phyloP scores from a whole-genome alignment of 2,329 filamentous ascomycete genomes.

The Neofusicoccum laricinum region DNA sequence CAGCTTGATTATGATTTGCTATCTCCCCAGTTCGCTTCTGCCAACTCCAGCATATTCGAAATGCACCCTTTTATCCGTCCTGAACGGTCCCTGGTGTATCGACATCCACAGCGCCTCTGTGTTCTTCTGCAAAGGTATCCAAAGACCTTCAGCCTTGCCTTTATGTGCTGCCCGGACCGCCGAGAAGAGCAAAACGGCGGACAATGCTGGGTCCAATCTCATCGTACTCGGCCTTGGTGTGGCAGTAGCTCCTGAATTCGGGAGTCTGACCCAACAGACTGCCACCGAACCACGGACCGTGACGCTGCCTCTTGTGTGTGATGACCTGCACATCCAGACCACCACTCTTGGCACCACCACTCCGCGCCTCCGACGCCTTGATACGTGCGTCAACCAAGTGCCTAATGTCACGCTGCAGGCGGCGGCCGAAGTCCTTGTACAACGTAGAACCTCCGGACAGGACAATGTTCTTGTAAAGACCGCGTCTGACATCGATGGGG shows the following conservation, averaged over 20 bases:
- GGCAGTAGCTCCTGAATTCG: conserved; percentile 98
- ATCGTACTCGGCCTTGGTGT: conserved; percentile 56
- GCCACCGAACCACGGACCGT: conserved; percentile 98
- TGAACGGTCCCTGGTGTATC: conserved; percentile 2
- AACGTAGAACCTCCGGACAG: conserved; percentile 94
- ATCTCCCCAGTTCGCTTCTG: not conserved
- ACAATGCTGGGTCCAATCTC: conserved; percentile 79
- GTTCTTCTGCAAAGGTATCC: not conserved
- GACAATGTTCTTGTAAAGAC: conserved; percentile 99
- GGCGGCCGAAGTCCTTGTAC: conserved; percentile 96
- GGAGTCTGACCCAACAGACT: conserved; percentile 95
- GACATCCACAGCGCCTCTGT: not conserved
- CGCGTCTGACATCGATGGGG: conserved; percentile 93
- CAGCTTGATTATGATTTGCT: conserved; percentile 13
- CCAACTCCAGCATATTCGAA: not conserved
- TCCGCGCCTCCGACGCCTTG: conserved; percentile 84
- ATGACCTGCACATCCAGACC: conserved; percentile 97
- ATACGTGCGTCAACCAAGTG: conserved; percentile 93
- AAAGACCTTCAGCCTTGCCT: not conserved
- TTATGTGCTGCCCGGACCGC: conserved; percentile 80
- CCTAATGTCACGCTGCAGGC: conserved; percentile 95
- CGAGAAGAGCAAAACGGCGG: conserved; percentile 86
- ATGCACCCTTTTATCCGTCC: conserved; percentile 1
- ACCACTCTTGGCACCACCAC: conserved; percentile 87
- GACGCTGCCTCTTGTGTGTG: conserved; percentile 93